phyloP scores from a whole-genome alignment of 345 rosid species.

The Lagerstroemia speciosa region DNA sequence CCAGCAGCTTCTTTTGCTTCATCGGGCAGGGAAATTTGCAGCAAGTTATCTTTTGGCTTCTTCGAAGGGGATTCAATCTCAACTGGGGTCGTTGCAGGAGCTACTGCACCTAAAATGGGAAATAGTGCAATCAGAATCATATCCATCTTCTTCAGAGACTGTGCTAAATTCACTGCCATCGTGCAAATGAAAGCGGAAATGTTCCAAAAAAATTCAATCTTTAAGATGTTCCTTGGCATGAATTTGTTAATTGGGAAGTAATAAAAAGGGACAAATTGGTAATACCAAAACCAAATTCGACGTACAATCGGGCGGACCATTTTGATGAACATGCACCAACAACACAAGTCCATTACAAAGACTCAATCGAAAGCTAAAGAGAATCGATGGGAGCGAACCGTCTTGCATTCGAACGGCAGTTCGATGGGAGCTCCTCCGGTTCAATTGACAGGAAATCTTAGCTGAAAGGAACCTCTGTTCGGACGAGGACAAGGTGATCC shows the following conservation, averaged over 20 bases:
- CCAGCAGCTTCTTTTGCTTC: slow-evolving; percentile 29
- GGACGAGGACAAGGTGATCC: slow-evolving; percentile 19
- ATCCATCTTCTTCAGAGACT: background rate
- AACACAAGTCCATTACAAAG: no score
- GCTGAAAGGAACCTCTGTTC: slow-evolving; percentile 19
- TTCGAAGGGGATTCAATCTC: slow-evolving; percentile 33
- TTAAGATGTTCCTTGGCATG: background rate
- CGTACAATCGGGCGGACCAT: background rate
- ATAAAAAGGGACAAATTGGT: background rate
- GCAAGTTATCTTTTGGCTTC: slow-evolving; percentile 36
- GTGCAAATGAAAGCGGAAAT: background rate
- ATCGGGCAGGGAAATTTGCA: slow-evolving; percentile 30
- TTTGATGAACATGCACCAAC: no score
- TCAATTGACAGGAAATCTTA: slow-evolving; percentile 38
- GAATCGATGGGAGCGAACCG: slow-evolving; percentile 23
- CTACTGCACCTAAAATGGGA: slow-evolving; percentile 46
- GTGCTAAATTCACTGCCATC: background rate
- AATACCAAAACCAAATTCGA: background rate
- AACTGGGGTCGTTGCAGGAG: slow-evolving; percentile 28
- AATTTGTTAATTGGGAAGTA: background rate
- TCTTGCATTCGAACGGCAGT: slow-evolving; percentile 42
- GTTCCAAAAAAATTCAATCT: background rate
- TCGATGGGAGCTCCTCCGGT: slow-evolving; percentile 21
- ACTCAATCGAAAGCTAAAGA: slow-evolving; percentile 1
- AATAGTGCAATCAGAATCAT: background rate